Percentiles rank a stretch among this genome's conserved stretches.
Conservation (phyloP, 2,329 filamentous ascomycete genomes). For the Cladosporium colombiae region DNA sequence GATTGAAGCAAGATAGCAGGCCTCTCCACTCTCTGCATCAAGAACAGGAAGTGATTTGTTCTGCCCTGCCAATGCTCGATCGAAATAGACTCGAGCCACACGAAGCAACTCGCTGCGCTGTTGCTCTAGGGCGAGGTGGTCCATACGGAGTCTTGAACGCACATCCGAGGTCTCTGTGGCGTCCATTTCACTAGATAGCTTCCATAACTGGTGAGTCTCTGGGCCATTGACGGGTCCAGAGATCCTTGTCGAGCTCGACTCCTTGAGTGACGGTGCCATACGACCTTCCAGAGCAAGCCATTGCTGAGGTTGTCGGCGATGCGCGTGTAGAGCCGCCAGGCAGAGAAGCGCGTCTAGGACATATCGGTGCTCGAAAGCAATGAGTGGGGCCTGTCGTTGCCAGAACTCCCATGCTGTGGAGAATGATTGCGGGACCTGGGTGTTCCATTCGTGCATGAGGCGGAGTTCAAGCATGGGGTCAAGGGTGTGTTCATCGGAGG, state of each 20-base stretch:
- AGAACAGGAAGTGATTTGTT: constrained; percentile 24
- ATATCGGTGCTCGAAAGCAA: constrained; percentile 29
- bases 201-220: neutral
- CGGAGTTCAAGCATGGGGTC: constrained; percentile 28
- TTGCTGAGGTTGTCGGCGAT: constrained; percentile 23
- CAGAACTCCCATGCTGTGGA: constrained; percentile 31
- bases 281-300: constrained; percentile 25
- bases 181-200: neutral
- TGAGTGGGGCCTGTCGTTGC: constrained; percentile 29
- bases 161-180: neutral
- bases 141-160: neutral
- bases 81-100: constrained; percentile 29
- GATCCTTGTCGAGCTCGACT: neutral
- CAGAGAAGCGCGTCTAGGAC: constrained; percentile 31
- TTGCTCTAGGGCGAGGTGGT: neutral
- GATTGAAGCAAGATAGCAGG: constrained; percentile 29
- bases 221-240: too few relatives aligned
- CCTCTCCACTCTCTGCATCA: constrained; percentile 26
- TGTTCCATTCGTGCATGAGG: constrained; percentile 34
- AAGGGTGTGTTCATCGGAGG: neutral
- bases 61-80: constrained; percentile 32
- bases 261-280: constrained; percentile 18
- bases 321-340: constrained; percentile 30
- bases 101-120: constrained; percentile 26
- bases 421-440: constrained; percentile 28